A percentile compares a stretch with the other conserved stretches of the same genome.
phyloP scores from a whole-genome alignment of 768 basidiomycete species.

The Suillus subaureus region DNA sequence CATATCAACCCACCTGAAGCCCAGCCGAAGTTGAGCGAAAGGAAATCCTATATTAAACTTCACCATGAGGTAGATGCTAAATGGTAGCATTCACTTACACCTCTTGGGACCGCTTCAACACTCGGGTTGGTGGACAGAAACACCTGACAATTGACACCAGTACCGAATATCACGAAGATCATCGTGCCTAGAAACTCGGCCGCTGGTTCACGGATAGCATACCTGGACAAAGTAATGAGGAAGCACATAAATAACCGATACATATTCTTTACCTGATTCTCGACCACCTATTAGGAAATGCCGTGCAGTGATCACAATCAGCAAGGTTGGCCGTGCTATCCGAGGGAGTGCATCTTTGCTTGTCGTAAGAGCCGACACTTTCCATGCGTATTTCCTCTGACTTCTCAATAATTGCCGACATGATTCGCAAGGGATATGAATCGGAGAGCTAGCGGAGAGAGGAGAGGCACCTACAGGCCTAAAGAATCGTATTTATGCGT shows the following conservation, averaged over 20 bases:
- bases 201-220: constrained; percentile 54
- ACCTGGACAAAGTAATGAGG: constrained; percentile 31
- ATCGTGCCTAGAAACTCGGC: constrained; percentile 67
- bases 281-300: constrained; percentile 56
- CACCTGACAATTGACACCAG: constrained; percentile 59
- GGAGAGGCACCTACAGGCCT: background rate
- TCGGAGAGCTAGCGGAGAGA: background rate
- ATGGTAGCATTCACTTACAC: constrained; percentile 44
- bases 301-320: constrained; percentile 34
- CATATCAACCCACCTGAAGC: constrained; percentile 28
- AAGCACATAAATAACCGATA: background rate
- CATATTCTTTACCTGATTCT: constrained; percentile 46
- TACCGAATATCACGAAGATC: constrained; percentile 61
- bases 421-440: background rate
- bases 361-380: background rate
- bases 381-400: background rate
- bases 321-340: background rate
- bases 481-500: background rate
- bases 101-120: constrained; percentile 52
- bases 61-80: constrained; percentile 5
- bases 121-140: constrained; percentile 47
- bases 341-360: background rate
- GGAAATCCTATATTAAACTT: constrained; percentile 17
- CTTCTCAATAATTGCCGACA: constrained; percentile 6
- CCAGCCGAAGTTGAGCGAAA: constrained; percentile 34